Base-by-base conservation (phyloP, 257 asterid species). In the Primulina tabacum region DNA sequence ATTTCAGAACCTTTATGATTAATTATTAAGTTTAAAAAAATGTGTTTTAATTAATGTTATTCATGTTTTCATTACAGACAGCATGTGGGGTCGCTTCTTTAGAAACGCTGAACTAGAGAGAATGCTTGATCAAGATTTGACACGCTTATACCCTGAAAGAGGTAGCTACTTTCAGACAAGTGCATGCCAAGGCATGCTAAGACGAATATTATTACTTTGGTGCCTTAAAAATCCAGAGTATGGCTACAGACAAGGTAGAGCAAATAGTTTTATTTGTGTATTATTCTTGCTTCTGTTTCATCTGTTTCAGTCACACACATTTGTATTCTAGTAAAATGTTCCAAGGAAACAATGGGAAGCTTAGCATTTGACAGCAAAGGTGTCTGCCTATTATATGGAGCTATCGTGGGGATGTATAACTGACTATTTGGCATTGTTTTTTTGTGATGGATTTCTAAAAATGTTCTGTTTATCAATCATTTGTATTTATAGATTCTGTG, bases 81-180 rank as follows among this genome's bases (percentile, higher is more conserved):
- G 98, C 88, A 90, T 85, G 96, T 93, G 98, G 97, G 90, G 97
- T 60, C 97, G 96, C 35, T 93, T 90, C 82, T 90, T 93, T 78
- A 83, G 77, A 73, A 90, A 89, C 75, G 97, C 99, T n/a, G 97
- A 93, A 77, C 78, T 93, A 69, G 97, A 93, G 85, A 87, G 87
- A 71, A 89, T 89, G 99, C 89, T 93, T 67, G 99, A 93, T 79
- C 96, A 93, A 82, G 99, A 93, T 86, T 84, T 90, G 83, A 83
- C 96, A 0, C 99, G 97, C 21, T 82, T 93, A 74, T 93, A 93
- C 83, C 97, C 97, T 77, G 99, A 90, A 78, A 86, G 89, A 67
- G 95, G 95, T 76, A 87, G 96, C 86, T 90, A 90, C 77, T 93
- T 93, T 73, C 99, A 90, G 80, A 90, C 97, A 59, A 83, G 83